phyloP scores from a whole-genome alignment of 192 early-diverging fungal species.

The Coemansia sp. region DNA sequence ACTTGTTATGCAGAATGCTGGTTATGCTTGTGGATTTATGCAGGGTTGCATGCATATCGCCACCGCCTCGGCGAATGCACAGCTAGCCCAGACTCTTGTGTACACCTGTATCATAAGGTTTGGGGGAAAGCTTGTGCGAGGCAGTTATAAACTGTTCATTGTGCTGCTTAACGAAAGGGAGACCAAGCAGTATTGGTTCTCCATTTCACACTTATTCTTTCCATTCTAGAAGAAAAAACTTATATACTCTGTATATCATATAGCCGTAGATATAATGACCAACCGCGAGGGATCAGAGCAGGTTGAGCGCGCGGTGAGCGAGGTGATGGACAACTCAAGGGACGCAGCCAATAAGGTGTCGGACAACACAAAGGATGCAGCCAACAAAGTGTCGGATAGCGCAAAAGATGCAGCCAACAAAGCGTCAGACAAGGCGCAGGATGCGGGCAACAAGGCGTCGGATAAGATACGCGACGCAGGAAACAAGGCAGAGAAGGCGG shows the following conservation, averaged over 20 bases:
- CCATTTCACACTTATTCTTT: constrained; percentile 2
- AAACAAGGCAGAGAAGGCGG: constrained; percentile 6
- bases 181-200: too few relatives aligned
- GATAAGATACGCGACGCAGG: constrained; percentile 15
- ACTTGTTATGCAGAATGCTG: too few relatives aligned
- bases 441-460: constrained; percentile 17
- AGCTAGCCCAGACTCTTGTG: too few relatives aligned
- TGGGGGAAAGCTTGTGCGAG: not conserved
- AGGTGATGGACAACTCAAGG: constrained; percentile 28
- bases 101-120: too few relatives aligned
- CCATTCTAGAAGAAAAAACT: not conserved
- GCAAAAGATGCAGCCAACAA: constrained; percentile 18
- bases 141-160: not conserved
- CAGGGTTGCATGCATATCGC: not conserved
- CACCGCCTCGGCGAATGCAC: too few relatives aligned
- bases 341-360: constrained; percentile 15
- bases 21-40: constrained; percentile 2
- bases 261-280: constrained; percentile 11
- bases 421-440: constrained; percentile 16
- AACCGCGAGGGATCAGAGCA: constrained; percentile 26
- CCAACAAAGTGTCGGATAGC: not conserved
- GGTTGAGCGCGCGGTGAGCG: constrained; percentile 25
- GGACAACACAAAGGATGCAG: constrained; percentile 9
- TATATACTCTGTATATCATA: not conserved
- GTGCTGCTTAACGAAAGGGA: not conserved